Evolutionary conservation across 345 rosid genomes (phyloP), one percentile per base, ranked within the genome.

Genomic region (Salix purpurea): DNA sequence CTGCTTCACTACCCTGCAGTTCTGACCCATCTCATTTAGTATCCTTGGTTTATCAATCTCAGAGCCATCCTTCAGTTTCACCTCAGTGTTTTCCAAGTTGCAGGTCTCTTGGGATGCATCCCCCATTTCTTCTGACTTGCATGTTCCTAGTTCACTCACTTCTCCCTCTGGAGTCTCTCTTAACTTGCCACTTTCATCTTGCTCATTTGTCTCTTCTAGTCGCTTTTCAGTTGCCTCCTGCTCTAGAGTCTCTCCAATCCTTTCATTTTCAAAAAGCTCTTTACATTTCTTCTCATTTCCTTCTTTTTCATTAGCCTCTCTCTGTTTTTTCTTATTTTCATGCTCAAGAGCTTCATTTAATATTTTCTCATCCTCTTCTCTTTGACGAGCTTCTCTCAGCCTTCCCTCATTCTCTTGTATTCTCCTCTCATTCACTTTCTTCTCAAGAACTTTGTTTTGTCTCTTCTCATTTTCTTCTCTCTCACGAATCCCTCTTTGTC

Each of bases 241-340:
- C 64, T 76, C 83, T 69, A 67, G 62, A 66, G 84, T 81, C 74
- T 79, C 81, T 72, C 78, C 74, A 9, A 77, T 37, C 67, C 62
- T 24, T 67, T 77, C 69, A 24, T 66, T 67, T 71, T 82, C 88
- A 52, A 64, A 69, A 81, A 81, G 84, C 75, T 79, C 84, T 58
- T 77, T 74, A 67, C 56, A 67, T 75, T 50, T 86, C 80, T 72
- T 84, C 74, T 82, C 84, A 73, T 42, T 71, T 84, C 86, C 90
- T 76, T 85, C 89, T 70, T 74, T 84, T 73, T 83, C 87, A 84
- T n/a, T 40, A 72, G 76, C 85, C 82, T 87, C 86, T 84, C 73
- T 84, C 58, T 79, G 82, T 75, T 69, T 86, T 73, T 71, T 87
- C 83, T 84, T 87, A 60, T 80, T 83, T 76, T 87, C 88, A 83